phyloP scores from a whole-genome alignment of 139 green algal species.

The Raphidocelis subcapitata region DNA sequence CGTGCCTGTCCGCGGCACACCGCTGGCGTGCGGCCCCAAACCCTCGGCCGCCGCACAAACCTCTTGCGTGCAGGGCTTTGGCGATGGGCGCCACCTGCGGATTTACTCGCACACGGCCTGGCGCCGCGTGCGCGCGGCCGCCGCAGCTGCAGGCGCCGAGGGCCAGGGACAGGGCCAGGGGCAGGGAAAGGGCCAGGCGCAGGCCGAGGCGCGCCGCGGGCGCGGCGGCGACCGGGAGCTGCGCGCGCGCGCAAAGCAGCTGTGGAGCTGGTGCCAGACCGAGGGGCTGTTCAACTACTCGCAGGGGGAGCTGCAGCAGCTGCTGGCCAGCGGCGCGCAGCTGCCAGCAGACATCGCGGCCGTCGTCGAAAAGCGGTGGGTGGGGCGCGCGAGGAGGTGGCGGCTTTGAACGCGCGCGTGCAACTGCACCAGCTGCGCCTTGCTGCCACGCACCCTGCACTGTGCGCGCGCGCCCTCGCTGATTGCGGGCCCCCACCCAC shows the following conservation, averaged over 20 bases:
- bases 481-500: too few relatives aligned
- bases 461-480: neutral
- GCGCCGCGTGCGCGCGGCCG: neutral
- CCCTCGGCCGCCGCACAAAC: too few relatives aligned
- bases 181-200: neutral
- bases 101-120: constrained; percentile 4
- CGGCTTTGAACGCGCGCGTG: neutral
- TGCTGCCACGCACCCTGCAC: neutral
- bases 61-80: constrained; percentile 33
- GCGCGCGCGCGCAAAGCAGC: constrained; percentile 11
- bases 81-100: constrained; percentile 16
- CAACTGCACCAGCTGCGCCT: neutral
- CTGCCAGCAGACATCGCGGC: neutral
- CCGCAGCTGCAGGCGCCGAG: neutral
- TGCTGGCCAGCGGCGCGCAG: constrained; percentile 23
- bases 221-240: neutral
- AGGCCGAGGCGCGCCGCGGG: neutral
- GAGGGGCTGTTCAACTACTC: constrained; percentile 38
- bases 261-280: constrained; percentile 33
- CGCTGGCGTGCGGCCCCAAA: too few relatives aligned
- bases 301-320: constrained; percentile 17
- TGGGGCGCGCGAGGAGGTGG: too few relatives aligned
- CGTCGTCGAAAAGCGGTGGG: constrained; percentile 13
- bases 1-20: too few relatives aligned
- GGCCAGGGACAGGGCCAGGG: neutral